A percentile compares a stretch with the other conserved stretches of the same genome.
Evolutionary conservation across 2,329 filamentous ascomycete genomes (phyloP).

Genomic region (Camptophora hylomeconis): DNA sequence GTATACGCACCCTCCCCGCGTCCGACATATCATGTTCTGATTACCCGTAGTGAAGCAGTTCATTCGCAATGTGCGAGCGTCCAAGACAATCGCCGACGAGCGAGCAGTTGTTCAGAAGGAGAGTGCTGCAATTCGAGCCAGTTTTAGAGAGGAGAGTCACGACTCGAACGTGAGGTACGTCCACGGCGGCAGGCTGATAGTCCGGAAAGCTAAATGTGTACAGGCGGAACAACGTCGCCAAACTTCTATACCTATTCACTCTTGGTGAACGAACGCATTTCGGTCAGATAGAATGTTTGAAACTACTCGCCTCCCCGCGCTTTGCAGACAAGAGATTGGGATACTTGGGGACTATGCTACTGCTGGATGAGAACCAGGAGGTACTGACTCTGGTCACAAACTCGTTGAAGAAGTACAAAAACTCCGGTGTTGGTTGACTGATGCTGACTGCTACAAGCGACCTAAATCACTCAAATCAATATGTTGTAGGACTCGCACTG

Average conservation of each 20-base stretch:
- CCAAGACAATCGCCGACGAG: constrained; percentile 98
- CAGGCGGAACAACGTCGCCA: constrained; percentile 97
- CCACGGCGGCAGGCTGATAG: too few relatives aligned
- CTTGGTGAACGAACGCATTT: constrained; percentile 96
- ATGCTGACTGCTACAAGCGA: constrained; percentile 50
- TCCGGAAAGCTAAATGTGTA: constrained; percentile 4
- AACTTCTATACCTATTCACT: constrained; percentile 95
- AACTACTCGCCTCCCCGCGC: constrained; percentile 86
- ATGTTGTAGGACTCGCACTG: constrained; percentile 89
- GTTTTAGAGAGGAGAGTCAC: constrained; percentile 91
- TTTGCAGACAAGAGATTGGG: constrained; percentile 96
- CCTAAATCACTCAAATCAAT: constrained; percentile 93
- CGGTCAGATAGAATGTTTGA: constrained; percentile 97
- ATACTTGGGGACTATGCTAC: constrained; percentile 87
- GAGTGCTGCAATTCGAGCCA: constrained; percentile 91
- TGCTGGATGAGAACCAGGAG: constrained; percentile 97
- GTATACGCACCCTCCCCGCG: constrained; percentile 4
- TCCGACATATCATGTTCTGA: background rate
- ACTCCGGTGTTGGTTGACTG: background rate
- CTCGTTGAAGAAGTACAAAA: constrained; percentile 80
- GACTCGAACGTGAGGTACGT: constrained; percentile 79
- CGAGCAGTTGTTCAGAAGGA: constrained; percentile 97
- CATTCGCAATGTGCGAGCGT: constrained; percentile 95
- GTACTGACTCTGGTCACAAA: constrained; percentile 95
- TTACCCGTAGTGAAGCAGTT: constrained; percentile 75